phyloP scores from a whole-genome alignment of 345 rosid species.

The thale cress (Arabidopsis thaliana) region TAIR10.1 NC_003070.9:1954501-1955000 shows the following conservation, averaged over 20 bases:
- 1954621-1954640: background rate
- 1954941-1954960: background rate
- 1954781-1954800: background rate
- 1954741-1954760: slow-evolving; percentile 35
- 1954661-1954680: slow-evolving; percentile 35
- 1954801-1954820: slow-evolving; percentile 47
- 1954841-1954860: slow-evolving; percentile 43
- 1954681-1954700: slow-evolving; percentile 21
- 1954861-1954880: slow-evolving; percentile 44
- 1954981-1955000: slow-evolving; percentile 44
- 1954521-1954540: too few relatives aligned
- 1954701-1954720: slow-evolving; percentile 19
- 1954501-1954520: background rate
- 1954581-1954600: background rate
- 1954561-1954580: background rate
- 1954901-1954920: slow-evolving; percentile 34
- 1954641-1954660: slow-evolving; percentile 21
- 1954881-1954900: slow-evolving; percentile 36
- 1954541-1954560: background rate
- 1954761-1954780: slow-evolving; percentile 45
- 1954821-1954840: slow-evolving; percentile 46
- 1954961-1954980: slow-evolving; percentile 15
- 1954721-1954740: slow-evolving; percentile 32
- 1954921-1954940: background rate
- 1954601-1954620: background rate